Conservation (phyloP, 768 basidiomycete species). For the Russula dissimulans region DNA sequence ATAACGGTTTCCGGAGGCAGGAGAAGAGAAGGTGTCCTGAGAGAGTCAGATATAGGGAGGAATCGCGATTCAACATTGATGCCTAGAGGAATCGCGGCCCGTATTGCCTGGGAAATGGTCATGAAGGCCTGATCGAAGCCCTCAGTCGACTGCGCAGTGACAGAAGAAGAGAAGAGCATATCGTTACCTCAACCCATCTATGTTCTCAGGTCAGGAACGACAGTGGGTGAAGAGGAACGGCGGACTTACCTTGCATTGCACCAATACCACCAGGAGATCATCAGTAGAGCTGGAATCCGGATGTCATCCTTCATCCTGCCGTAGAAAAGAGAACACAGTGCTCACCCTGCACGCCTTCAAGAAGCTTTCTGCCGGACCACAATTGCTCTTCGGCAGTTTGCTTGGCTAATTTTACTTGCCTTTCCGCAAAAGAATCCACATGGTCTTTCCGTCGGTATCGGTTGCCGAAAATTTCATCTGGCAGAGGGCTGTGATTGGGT, state of each 20-base stretch:
- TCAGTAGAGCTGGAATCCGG: slow-evolving; percentile 41
- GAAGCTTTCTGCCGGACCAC: slow-evolving; percentile 5
- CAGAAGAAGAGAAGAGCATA: neutral
- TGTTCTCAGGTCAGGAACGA: neutral
- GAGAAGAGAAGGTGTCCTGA: slow-evolving; percentile 50
- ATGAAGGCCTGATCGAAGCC: slow-evolving; percentile 43
- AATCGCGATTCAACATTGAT: slow-evolving; percentile 62
- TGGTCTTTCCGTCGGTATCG: slow-evolving; percentile 13
- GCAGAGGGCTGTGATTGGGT: neutral
- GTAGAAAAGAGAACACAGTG: neutral
- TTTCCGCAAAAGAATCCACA: slow-evolving; percentile 20
- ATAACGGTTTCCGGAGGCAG: slow-evolving; percentile 48
- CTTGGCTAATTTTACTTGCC: slow-evolving; percentile 17
- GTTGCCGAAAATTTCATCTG: slow-evolving; percentile 22
- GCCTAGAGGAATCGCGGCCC: slow-evolving; percentile 54
- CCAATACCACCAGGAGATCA: slow-evolving; percentile 69
- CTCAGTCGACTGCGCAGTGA: neutral
- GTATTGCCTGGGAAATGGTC: slow-evolving; percentile 46
- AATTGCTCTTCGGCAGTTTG: slow-evolving; percentile 13
- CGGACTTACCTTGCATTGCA: slow-evolving; percentile 51
- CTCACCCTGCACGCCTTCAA: slow-evolving; percentile 18
- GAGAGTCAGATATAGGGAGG: slow-evolving; percentile 51
- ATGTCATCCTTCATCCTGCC: neutral
- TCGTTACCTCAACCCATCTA: slow-evolving; percentile 65
- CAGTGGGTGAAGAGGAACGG: neutral